Evolutionary conservation across 2,329 filamentous ascomycete genomes (phyloP), one percentile per base, ranked within the genome.

Genomic region (Exophiala aquamarina): DNA sequence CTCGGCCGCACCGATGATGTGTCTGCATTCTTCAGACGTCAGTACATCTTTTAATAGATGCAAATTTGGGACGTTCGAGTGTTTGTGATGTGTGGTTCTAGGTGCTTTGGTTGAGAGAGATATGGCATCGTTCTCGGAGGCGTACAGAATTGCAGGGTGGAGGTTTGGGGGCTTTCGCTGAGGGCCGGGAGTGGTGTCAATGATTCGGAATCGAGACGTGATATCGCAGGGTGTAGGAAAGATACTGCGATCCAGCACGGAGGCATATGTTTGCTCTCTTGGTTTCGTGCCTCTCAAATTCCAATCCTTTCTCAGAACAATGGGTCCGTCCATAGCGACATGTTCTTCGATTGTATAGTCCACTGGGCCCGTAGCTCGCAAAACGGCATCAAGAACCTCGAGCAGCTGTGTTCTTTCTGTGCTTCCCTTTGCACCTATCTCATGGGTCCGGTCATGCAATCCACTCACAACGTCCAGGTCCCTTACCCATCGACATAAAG

Each of bases 401-500:
- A 87, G 17, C 7, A 17, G 7, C 6, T 70, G 0, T 83, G 70
- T 44, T 84, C 78, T 23, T 31, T 28, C 74, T 66, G 9, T 83
- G 78, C 35, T 69, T 71, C 2, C 63, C 58, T 63, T 62, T 36
- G 68, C 65, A 2, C 17, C 35, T 8, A 37, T 26, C 15, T 72
- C 72, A 2, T 70, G 70, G 0, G 78, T 69, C 43, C 77, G 71
- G 17, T 81, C 79, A 3, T 81, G 81, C 6, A 86, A 66, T 2
- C 83, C 83, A 55, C 80, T 84, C 40, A 86, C 79, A 18, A 86
- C 79, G 58, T 87, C 84, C 19, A 87, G 69, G 59, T 86, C 83
- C 47, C 84, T 76, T 3, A 87, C 84, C 84, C 84, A 88, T 47
- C 84, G 79, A 63, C 83, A 87, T 6, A 87, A 66, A 1, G 84